Evolutionary conservation across 2,329 filamentous ascomycete genomes (phyloP).

Genomic region (Fusarium coffeatum): DNA sequence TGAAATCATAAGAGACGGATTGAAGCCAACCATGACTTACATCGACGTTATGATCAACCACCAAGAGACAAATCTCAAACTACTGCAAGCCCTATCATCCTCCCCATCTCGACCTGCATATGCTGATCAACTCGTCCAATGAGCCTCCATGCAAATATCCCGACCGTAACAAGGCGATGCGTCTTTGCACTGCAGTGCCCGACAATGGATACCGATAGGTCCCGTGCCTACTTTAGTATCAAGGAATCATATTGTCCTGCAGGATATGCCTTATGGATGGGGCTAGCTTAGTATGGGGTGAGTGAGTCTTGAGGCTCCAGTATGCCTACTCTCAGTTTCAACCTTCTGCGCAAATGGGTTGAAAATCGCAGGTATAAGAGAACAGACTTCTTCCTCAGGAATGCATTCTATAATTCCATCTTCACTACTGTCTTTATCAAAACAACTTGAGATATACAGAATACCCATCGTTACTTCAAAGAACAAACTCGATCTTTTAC

Average conservation of each 20-base stretch:
- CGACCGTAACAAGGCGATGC: conserved; percentile 16
- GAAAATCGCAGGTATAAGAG: conserved; percentile 33
- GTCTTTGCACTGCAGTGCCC: conserved; percentile 22
- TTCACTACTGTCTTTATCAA: conserved; percentile 9
- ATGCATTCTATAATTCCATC: conserved; percentile 6
- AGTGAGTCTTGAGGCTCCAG: conserved; percentile 19
- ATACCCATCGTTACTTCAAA: neutral
- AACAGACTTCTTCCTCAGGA: conserved; percentile 28
- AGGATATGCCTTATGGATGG: conserved; percentile 35
- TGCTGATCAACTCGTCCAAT: neutral
- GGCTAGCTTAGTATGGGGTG: conserved; percentile 18
- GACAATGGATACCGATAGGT: conserved; percentile 6
- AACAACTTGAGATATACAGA: neutral
- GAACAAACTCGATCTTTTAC: neutral
- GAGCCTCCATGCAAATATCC: conserved; percentile 8
- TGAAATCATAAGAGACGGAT: neutral
- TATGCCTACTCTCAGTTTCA: conserved; percentile 28
- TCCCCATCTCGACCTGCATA: conserved; percentile 7
- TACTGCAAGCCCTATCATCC: conserved; percentile 8
- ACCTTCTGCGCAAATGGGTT: conserved; percentile 22
- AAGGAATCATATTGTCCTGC: conserved; percentile 1
- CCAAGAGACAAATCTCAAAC: conserved; percentile 9
- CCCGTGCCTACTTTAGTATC: conserved; percentile 33
- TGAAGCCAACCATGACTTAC: neutral
- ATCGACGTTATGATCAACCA: neutral